These are phyloP conservation scores for Diphasiastrum complanatum DNA, from an alignment of 83 land plant genomes.

Conservation along the genomic window DNA sequence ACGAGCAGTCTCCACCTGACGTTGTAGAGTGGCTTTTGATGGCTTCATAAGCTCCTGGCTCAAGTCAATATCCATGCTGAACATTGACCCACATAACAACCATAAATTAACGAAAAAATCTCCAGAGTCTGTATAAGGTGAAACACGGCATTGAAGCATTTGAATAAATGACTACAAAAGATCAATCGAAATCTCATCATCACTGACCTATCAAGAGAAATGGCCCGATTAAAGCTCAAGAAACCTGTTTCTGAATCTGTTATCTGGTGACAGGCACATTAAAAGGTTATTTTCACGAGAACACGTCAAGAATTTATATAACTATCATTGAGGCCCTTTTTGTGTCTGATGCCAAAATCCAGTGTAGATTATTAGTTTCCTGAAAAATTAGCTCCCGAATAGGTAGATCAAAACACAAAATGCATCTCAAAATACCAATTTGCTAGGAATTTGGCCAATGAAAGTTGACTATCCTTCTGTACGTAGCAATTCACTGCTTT, in stretches of 20 bases:
- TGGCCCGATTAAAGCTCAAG: constrained; percentile 68
- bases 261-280: constrained; percentile 28
- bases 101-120: background rate
- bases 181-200: background rate
- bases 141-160: background rate
- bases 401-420: no score
- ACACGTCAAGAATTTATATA: no score
- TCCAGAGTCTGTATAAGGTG: background rate
- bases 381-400: no score
- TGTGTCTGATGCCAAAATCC: no score
- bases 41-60: constrained; percentile 56
- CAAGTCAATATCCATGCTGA: constrained; percentile 73
- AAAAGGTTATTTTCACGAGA: background rate
- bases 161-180: background rate
- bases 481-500: no score
- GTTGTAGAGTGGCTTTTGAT: constrained; percentile 36
- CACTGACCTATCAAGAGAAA: constrained; percentile 68
- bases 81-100: background rate
- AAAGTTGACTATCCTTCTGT: no score
- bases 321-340: no score
- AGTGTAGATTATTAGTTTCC: no score
- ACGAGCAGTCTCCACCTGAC: constrained; percentile 41
- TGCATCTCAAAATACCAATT: no score
- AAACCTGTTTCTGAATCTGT: constrained; percentile 52
- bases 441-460: no score